These are phyloP conservation scores for Desmodesmus armatus DNA, from an alignment of 139 green algal species.

Conservation along the genomic window DNA sequence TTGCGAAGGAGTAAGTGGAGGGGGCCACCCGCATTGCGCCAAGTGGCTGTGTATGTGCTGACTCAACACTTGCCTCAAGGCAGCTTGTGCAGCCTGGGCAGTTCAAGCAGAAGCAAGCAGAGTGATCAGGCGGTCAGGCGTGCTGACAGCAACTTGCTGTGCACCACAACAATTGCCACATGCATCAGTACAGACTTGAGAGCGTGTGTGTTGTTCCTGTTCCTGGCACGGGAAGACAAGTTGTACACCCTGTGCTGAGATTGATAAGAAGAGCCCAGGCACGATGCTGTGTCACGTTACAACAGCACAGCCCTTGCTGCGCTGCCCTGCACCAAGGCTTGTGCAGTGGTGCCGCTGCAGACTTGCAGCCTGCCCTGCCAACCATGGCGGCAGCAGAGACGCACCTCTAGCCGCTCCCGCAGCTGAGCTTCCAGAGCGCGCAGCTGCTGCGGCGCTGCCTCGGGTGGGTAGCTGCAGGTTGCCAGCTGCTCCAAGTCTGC, in stretches of 20 bases:
- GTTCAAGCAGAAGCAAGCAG: not conserved
- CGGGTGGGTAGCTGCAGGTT: not conserved
- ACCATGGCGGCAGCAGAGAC: no score
- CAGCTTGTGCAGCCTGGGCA: conserved; percentile 13
- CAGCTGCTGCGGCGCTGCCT: conserved; percentile 33
- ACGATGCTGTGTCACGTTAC: no score
- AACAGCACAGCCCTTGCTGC: no score
- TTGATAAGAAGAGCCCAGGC: no score
- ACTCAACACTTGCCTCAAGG: conserved; percentile 12
- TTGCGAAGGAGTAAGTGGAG: not conserved
- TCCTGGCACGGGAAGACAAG: no score
- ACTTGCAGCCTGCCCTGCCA: no score
- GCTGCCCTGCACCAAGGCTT: no score
- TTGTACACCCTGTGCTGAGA: no score
- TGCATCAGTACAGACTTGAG: no score
- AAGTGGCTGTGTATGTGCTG: conserved; percentile 24
- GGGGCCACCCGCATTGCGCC: conserved; percentile 35
- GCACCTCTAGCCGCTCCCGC: conserved; percentile 33
- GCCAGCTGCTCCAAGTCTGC: not conserved
- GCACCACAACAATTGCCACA: not conserved
- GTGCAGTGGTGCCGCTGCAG: no score
- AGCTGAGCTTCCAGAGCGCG: conserved; percentile 19
- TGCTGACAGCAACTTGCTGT: not conserved
- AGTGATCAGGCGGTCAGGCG: not conserved
- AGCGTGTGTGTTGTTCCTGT: no score